Base-by-base conservation (phyloP, 208 protist genomes). In the Novymonas esmeraldas region DNA sequence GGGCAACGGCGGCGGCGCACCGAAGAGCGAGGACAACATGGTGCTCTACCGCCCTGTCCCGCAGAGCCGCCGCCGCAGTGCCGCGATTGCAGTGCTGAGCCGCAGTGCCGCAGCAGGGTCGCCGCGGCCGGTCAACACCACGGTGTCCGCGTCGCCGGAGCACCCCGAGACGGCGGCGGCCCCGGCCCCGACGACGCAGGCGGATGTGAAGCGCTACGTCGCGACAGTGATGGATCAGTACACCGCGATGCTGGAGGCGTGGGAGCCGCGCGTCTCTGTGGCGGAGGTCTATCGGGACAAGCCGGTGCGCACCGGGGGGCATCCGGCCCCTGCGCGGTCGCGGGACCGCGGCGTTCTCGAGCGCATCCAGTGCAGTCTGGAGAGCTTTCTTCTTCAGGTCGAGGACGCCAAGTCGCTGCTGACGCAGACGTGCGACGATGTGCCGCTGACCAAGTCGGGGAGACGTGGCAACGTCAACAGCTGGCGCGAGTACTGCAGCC, bases 211-310 rank as follows among this genome's bases (percentile, higher is more conserved):
- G 56, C 50, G 39, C 46, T 76, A 63, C 56, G 65, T 79, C 26
- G 26, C 59, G 64, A 49, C 49, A 13, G 48, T 83, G 6, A 66
- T 79, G 56, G 33, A 26, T 24, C 58, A 73, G n/a, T 68, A 79
- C 56, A 60, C 38, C 29, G 49, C 46, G 26, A 79, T 57, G 16
- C 29, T 83, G 10, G 39, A 26, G 28, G 54, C 64, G 39, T 83
- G 78, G 78, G 68, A 79, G 60, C 52, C 61, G 29, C 66, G 68
- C 22, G 38, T 79, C 18, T 46, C 29, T 46, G 56, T 71, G 24
- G 69, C 69, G 5, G 73, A 83, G 64, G 51, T 74, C 34, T 83
- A 83, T 66, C 54, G 64, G 41, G 61, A 79, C 46, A 75, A 73
- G 36, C 72, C 70, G 1, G 44, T 70, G 14, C 73, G 67, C 58